Conservation (phyloP, 2,329 filamentous ascomycete species). For the Teratosphaeria gauchensis region DNA sequence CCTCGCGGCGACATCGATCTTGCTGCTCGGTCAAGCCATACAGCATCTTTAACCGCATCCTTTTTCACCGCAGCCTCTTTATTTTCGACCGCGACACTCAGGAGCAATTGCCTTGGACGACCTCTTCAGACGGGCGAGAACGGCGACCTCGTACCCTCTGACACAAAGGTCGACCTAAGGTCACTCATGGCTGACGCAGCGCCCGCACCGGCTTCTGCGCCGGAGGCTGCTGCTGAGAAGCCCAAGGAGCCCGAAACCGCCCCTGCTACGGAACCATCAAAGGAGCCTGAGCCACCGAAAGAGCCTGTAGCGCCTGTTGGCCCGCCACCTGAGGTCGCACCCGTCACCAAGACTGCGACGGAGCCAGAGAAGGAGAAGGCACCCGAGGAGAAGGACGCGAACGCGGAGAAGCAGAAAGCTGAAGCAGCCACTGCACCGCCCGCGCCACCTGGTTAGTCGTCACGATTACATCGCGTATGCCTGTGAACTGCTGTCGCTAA, state of each 20-base stretch:
- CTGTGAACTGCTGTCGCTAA: background rate
- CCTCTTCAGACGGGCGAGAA: background rate
- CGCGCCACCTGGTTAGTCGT: background rate
- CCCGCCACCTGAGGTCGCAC: background rate
- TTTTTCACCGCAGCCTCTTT: background rate
- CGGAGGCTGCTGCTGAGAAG: background rate
- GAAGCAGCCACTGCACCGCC: background rate
- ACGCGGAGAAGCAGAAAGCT: background rate
- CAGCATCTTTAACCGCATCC: background rate
- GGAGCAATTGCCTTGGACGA: background rate
- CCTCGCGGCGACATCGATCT: constrained; percentile 68
- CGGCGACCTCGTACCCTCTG: background rate
- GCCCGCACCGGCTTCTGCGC: background rate
- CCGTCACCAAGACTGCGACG: background rate
- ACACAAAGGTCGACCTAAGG: background rate
- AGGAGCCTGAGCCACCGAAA: background rate
- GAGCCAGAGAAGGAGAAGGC: background rate
- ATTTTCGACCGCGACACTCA: background rate
- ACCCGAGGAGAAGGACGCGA: background rate
- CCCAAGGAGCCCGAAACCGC: background rate
- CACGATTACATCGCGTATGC: background rate
- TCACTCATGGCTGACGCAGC: background rate
- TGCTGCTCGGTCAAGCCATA: constrained; percentile 29
- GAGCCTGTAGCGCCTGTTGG: background rate
- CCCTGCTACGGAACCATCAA: background rate